Conservation (phyloP, 1,284 basidiomycete genomes). For the Cryptococcus maquisensis region DNA sequence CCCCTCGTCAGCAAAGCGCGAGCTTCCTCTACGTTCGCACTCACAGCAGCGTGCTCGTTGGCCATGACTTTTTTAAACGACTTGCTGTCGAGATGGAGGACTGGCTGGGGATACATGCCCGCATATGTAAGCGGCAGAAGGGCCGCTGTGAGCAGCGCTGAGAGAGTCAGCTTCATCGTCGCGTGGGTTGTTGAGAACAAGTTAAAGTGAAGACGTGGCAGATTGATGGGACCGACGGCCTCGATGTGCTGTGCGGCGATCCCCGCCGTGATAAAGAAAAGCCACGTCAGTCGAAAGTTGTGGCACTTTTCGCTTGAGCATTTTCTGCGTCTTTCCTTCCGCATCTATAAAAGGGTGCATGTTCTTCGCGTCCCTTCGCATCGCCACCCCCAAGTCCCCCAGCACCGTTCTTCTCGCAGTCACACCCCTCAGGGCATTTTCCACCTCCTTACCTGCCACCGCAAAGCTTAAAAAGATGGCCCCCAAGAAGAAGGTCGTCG, state of each 20-base stretch:
- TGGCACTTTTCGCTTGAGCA: too few relatives aligned
- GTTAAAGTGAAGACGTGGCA: not conserved
- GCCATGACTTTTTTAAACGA: conserved; percentile 70
- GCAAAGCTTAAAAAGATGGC: conserved; percentile 61
- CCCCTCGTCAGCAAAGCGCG: conserved; percentile 10
- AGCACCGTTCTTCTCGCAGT: not conserved
- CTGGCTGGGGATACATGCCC: conserved; percentile 67
- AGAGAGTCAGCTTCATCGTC: conserved; percentile 6
- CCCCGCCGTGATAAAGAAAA: not conserved
- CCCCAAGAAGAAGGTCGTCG: conserved; percentile 65
- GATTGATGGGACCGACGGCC: not conserved
- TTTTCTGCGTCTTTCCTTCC: too few relatives aligned
- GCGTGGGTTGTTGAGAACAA: not conserved
- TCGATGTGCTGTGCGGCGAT: not conserved
- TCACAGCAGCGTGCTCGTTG: conserved; percentile 59
- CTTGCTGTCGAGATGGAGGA: conserved; percentile 70
- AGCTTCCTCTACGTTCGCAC: conserved; percentile 1
- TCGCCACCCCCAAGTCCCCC: too few relatives aligned
- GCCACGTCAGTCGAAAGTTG: too few relatives aligned
- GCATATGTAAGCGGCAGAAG: conserved; percentile 56
- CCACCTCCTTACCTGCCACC: conserved; percentile 13
- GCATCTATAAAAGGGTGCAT: too few relatives aligned
- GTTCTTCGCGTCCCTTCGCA: too few relatives aligned
- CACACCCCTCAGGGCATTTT: conserved; percentile 1
- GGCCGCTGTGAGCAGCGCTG: conserved; percentile 30